Conservation (phyloP, 2,329 filamentous ascomycete genomes). For the Penicillium sumatraense region DNA sequence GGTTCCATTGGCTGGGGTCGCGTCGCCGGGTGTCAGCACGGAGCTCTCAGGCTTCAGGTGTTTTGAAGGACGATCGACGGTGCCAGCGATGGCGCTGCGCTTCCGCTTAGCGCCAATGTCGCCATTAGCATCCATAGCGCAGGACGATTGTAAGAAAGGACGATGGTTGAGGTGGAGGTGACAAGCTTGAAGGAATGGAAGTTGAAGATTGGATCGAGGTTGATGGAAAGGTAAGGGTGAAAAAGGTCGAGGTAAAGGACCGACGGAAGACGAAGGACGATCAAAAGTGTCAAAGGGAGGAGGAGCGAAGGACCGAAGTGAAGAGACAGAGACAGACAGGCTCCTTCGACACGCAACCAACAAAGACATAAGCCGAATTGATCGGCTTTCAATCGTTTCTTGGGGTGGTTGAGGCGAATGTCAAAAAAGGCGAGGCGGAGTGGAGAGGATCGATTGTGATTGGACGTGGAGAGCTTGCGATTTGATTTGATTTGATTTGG, state of each 20-base stretch:
- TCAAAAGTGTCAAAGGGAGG: constrained; percentile 6
- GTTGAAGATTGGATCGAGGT: no score
- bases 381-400: no score
- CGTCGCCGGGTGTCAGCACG: constrained; percentile 44
- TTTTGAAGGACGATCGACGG: constrained; percentile 59
- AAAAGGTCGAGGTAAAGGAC: constrained; percentile 5
- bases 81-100: constrained; percentile 55
- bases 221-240: constrained; percentile 15
- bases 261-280: constrained; percentile 9
- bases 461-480: no score
- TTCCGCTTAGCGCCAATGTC: constrained; percentile 59
- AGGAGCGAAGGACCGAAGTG: neutral
- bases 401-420: constrained; percentile 21
- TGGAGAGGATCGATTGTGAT: constrained; percentile 20
- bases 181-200: constrained; percentile 11
- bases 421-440: constrained; percentile 21
- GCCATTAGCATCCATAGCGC: constrained; percentile 55
- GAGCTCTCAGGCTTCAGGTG: constrained; percentile 57
- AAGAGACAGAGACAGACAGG: constrained; percentile 8
- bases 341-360: constrained; percentile 35
- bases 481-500: no score
- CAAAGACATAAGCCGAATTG: no score
- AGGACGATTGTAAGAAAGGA: constrained; percentile 12
- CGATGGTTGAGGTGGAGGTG: constrained; percentile 6
- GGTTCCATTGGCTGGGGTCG: constrained; percentile 48